Evolutionary conservation across 352 stramenopile genomes (phyloP).

Genomic region (Phytopythium aichiense): DNA sequence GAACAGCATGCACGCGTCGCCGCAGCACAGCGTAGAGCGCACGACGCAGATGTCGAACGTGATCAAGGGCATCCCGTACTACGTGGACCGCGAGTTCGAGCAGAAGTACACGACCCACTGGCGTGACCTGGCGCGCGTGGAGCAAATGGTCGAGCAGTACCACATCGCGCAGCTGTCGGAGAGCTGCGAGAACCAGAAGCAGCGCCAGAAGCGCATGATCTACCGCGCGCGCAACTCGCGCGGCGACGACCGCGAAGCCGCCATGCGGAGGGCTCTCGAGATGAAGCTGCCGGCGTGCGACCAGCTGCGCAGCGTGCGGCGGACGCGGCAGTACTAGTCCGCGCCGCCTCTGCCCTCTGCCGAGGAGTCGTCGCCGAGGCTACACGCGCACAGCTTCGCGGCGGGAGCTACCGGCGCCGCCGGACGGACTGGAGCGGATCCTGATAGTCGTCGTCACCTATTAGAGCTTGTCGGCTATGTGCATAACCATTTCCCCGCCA

Average conservation of each 20-base stretch:
- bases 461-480: constrained; percentile 5
- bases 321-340: constrained; percentile 48
- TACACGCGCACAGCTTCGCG: not conserved
- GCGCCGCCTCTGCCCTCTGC: too few species aligned
- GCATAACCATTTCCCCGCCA: not conserved
- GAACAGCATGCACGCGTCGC: constrained; percentile 64
- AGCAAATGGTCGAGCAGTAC: constrained; percentile 86
- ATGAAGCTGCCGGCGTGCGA: constrained; percentile 86
- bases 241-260: constrained; percentile 66
- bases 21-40: constrained; percentile 73
- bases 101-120: constrained; percentile 84
- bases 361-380: not conserved
- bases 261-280: constrained; percentile 73
- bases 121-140: constrained; percentile 76
- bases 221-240: constrained; percentile 78
- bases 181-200: constrained; percentile 75
- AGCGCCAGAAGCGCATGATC: constrained; percentile 86
- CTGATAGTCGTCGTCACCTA: constrained; percentile 3
- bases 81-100: constrained; percentile 83
- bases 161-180: constrained; percentile 69
- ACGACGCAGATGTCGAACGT: constrained; percentile 79
- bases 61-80: constrained; percentile 85
- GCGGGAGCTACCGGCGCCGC: not conserved
- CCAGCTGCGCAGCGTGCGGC: constrained; percentile 62
- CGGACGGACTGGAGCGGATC: not conserved